Base-by-base conservation (phyloP, 2,329 filamentous ascomycete species). In the Fusarium scirpi region DNA sequence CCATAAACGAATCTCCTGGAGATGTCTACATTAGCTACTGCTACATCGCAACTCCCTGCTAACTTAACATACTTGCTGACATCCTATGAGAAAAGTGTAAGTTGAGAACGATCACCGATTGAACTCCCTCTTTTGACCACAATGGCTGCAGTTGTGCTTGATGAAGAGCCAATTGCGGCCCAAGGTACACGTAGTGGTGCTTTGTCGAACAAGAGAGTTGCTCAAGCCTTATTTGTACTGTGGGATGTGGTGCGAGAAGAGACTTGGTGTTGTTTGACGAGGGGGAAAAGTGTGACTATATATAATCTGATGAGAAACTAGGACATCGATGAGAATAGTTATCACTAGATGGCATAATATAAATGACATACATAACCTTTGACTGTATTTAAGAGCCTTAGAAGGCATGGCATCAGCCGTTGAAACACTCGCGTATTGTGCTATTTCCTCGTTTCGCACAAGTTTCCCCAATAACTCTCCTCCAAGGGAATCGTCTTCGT, bases 171-270 rank as follows among this genome's bases (percentile, higher is more conserved):
- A 43, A 53, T 53, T 53, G 13, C 7, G 12, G 20, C 11, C 10
- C 5, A 29, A 16, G 7, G 22, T 18, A 38, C 27, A 38, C 18
- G 40, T 44, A n/a, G 12, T 11, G 3, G 49, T 67, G 29, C 20
- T 38, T 38, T 16, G 57, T 67, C 34, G 43, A 58, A 67, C 46
- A 29, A 16, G 30, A 15, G 22, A 63, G 57, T 46, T 43, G n/a
- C 20, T 22, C 51, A 52, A 67, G 41, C 58, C 58, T 38, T 67
- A 48, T 43, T 67, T 57, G 62, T 46, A 34, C 15, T n/a, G 48
- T 30, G 27, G 2, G 6, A 55, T 59, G 54, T 41, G 24, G 41
- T 65, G 51, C 16, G 13, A 41, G 44, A 49, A 44, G 5, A 34
- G 22, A 15, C 4, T 41, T 34, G 51, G 29, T 32, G 41, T 7